Conservation (phyloP, 768 basidiomycete genomes). For the Hericium alpestre region DNA sequence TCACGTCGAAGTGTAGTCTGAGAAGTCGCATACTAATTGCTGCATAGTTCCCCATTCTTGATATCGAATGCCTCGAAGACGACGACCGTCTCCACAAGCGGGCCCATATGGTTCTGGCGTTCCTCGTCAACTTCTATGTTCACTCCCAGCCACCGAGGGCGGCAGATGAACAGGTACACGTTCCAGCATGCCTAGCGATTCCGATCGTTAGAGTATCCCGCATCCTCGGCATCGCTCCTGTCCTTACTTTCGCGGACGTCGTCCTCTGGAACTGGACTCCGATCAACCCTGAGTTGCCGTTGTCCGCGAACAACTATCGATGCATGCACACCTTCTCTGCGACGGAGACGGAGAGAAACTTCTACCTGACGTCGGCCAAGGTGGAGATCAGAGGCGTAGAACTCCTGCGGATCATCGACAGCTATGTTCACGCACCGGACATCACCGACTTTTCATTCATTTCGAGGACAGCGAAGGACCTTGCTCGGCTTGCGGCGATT, state of each 20-base stretch:
- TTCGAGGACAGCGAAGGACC: slow-evolving; percentile 61
- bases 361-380: slow-evolving; percentile 75
- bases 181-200: slow-evolving; percentile 69
- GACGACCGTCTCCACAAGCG: slow-evolving; percentile 63
- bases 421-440: slow-evolving; percentile 71
- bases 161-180: slow-evolving; percentile 30
- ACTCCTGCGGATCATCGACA: slow-evolving; percentile 78
- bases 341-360: slow-evolving; percentile 73
- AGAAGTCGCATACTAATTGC: background rate
- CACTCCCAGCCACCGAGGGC: slow-evolving; percentile 56
- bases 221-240: slow-evolving; percentile 76
- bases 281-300: slow-evolving; percentile 43
- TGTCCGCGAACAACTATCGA: slow-evolving; percentile 64
- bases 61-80: slow-evolving; percentile 37
- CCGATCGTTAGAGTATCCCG: slow-evolving; percentile 72
- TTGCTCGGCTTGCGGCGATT: slow-evolving; percentile 52
- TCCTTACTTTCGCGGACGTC: slow-evolving; percentile 92
- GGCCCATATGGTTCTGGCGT: slow-evolving; percentile 83
- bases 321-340: slow-evolving; percentile 72
- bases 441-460: slow-evolving; percentile 50
- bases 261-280: slow-evolving; percentile 88
- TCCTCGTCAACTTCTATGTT: slow-evolving; percentile 82
- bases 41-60: slow-evolving; percentile 60
- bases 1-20: background rate
- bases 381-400: slow-evolving; percentile 83